Evolutionary conservation across 1,139 yeast genomes (phyloP), one percentile per base, ranked within the genome.

Genomic region (Candida anutae): DNA sequence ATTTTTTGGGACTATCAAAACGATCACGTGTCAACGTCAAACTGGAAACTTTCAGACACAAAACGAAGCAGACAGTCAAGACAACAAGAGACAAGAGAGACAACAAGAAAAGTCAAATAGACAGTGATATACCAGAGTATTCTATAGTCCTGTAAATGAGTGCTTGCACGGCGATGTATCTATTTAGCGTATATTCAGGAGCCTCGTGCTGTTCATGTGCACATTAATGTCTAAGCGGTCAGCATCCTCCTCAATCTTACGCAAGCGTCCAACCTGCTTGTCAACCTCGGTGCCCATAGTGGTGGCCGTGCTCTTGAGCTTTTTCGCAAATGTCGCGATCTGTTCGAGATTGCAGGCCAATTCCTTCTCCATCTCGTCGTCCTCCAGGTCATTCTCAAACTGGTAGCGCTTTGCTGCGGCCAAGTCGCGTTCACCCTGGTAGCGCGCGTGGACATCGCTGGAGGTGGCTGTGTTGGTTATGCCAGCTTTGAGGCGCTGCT

Each of bases 351-450:
- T 73, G 31, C 53, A 40, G 9, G 74, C 69, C 43, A 70, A 55
- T 37, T 73, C 77, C 40, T 70, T 70, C 42, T 73, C 79, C 64
- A 69, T 65, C 33, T 67, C 74, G 38, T 73, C 78, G 42, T 73
- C 79, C 41, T 72, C 78, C 27, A 64, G 62, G 44, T 73, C 78
- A 34, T 62, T 61, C 42, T 67, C 74, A 43, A 67, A 66, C 41
- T 67, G 74, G 44, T 66, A 67, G 30, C 72, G 35, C 37, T 56
- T 46, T 1, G 78, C 77, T 10, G 67, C 69, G 19, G 54, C 55
- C 31, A 72, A 59, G 31, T 66, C 55, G 36, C 60, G 53, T 32
- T 70, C 74, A 20, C 69, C 70, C 34, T 61, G 68, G 38, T 72
- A 72, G 40, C 69, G 69, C 32, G 62, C 66, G 38, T 62, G 61